phyloP scores from a whole-genome alignment of 2,329 filamentous ascomycete species.

The Ophiostoma himal-ulmi region DNA sequence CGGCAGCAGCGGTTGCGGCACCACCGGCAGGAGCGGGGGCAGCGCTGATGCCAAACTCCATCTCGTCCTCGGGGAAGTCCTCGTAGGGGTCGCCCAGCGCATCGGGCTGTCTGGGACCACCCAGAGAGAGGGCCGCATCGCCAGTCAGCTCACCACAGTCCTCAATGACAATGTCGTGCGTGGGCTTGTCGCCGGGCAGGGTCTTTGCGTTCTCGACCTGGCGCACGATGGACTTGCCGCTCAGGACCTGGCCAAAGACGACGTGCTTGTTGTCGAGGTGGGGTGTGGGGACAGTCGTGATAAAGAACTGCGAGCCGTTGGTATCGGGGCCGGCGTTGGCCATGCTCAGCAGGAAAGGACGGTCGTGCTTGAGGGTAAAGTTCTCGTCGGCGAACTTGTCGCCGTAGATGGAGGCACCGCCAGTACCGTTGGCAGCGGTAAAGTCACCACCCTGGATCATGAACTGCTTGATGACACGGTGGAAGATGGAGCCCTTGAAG shows the following conservation, averaged over 20 bases:
- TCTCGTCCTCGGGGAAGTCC: conserved; percentile 87
- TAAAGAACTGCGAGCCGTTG: conserved; percentile 97
- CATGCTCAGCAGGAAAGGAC: conserved; percentile 93
- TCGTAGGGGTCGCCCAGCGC: conserved; percentile 85
- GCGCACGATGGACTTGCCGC: conserved; percentile 84
- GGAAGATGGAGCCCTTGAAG: conserved; percentile 90
- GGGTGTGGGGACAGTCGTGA: conserved; percentile 90
- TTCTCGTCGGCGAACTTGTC: conserved; percentile 97
- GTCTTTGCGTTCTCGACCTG: conserved; percentile 82
- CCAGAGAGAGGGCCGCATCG: conserved; percentile 57
- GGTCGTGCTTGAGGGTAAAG: conserved; percentile 85
- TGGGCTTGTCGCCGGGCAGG: conserved; percentile 69
- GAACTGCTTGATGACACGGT: conserved; percentile 96
- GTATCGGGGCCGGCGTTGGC: conserved; percentile 92
- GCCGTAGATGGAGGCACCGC: conserved; percentile 95
- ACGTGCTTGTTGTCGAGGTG: conserved; percentile 94
- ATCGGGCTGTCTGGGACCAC: conserved; percentile 62
- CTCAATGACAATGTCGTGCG: conserved; percentile 63
- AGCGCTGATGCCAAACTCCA: conserved; percentile 35
- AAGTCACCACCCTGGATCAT: conserved; percentile 99
- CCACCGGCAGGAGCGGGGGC: not conserved
- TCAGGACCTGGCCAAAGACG: conserved; percentile 90
- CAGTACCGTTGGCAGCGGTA: conserved; percentile 87
- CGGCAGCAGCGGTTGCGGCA: not conserved
- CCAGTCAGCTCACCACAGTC: conserved; percentile 83